phyloP scores from a whole-genome alignment of 2,329 filamentous ascomycete species.

The Drechslerella stenobrocha region DNA sequence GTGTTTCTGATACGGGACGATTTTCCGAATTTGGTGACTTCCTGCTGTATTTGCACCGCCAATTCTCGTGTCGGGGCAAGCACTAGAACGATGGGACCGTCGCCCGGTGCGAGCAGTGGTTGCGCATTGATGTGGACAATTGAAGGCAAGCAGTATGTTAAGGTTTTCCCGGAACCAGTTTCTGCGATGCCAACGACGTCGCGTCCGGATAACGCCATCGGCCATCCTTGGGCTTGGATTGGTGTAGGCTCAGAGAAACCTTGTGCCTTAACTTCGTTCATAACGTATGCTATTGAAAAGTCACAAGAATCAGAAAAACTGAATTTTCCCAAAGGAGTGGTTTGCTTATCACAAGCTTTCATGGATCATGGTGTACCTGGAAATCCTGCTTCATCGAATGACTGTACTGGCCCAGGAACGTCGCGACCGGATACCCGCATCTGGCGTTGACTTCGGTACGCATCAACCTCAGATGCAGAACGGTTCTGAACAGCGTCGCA shows the following conservation, averaged over 20 bases:
- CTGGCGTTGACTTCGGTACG: conserved; percentile 80
- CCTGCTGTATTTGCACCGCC: conserved; percentile 96
- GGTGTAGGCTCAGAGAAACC: conserved; percentile 91
- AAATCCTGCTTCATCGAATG: conserved; percentile 96
- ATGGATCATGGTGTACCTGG: conserved; percentile 60
- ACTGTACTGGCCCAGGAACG: conserved; percentile 91
- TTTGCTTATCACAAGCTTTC: conserved; percentile 1
- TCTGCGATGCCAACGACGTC: conserved; percentile 99
- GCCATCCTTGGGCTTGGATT: conserved; percentile 98
- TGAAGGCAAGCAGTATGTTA: conserved; percentile 95
- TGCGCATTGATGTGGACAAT: conserved; percentile 99
- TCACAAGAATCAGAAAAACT: too few species aligned
- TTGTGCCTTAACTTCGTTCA: conserved; percentile 98
- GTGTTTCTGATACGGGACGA: conserved; percentile 98
- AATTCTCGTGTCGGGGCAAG: conserved; percentile 96
- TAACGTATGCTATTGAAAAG: conserved; percentile 72
- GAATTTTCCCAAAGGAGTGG: conserved; percentile 58
- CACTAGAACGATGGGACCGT: conserved; percentile 94
- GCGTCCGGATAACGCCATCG: conserved; percentile 96
- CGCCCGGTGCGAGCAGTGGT: conserved; percentile 88
- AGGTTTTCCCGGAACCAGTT: conserved; percentile 97
- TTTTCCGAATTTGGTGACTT: conserved; percentile 98
- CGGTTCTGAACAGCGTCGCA: conserved; percentile 66
- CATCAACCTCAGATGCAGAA: conserved; percentile 76
- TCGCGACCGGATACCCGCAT: conserved; percentile 79